phyloP scores from a whole-genome alignment of 768 basidiomycete species.

The Collybia nuda region DNA sequence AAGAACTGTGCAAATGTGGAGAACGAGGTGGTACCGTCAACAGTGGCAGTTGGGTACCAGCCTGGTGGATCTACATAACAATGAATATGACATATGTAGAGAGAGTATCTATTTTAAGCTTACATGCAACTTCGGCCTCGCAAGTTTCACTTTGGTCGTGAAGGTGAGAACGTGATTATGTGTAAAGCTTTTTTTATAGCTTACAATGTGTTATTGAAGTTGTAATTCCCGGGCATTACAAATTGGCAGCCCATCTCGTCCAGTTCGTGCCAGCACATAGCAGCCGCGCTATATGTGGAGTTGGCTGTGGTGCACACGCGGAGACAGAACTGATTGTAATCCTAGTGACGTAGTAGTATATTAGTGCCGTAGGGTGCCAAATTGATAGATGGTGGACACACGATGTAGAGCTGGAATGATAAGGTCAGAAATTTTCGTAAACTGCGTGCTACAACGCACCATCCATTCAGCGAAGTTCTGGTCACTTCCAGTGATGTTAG shows the following conservation, averaged over 20 bases:
- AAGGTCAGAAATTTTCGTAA: neutral
- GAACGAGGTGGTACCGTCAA: slow-evolving; percentile 35
- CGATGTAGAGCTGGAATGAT: slow-evolving; percentile 28
- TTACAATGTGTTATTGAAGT: slow-evolving; percentile 41
- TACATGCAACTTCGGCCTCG: slow-evolving; percentile 44
- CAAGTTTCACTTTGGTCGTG: slow-evolving; percentile 31
- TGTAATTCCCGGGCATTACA: slow-evolving; percentile 47
- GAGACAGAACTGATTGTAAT: slow-evolving; percentile 37
- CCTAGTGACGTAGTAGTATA: slow-evolving; percentile 14
- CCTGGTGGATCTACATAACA: slow-evolving; percentile 37
- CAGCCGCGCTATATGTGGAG: slow-evolving; percentile 37
- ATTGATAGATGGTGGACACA: slow-evolving; percentile 8
- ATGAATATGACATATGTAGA: neutral
- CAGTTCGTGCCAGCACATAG: slow-evolving; percentile 47
- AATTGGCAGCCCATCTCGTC: slow-evolving; percentile 45
- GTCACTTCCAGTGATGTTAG: slow-evolving; percentile 38
- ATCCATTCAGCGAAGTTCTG: slow-evolving; percentile 42
- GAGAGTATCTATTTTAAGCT: slow-evolving; percentile 5
- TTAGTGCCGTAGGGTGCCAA: neutral
- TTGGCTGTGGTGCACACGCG: slow-evolving; percentile 44
- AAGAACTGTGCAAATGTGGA: slow-evolving; percentile 44
- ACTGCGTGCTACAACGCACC: slow-evolving; percentile 17
- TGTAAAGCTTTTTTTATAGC: slow-evolving; percentile 6
- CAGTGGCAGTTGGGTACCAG: slow-evolving; percentile 41
- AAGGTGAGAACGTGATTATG: neutral